phyloP scores from a whole-genome alignment of 108 stramenopile genomes.

The Asterionellopsis glacialis region DNA sequence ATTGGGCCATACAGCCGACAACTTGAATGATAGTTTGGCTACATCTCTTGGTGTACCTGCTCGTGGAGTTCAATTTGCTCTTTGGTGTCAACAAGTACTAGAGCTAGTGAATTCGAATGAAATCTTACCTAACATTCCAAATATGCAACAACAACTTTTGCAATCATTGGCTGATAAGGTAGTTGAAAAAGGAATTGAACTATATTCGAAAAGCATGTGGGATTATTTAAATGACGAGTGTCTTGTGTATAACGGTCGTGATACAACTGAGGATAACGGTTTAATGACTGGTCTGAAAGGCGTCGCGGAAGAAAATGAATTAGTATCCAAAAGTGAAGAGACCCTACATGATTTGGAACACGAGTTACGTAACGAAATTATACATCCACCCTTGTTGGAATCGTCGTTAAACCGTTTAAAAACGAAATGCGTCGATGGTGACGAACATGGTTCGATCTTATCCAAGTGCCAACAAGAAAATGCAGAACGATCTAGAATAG shows the following conservation, averaged over 20 bases:
- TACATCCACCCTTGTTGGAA: not conserved
- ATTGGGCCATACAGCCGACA: not conserved
- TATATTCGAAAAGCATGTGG: not conserved
- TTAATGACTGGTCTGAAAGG: not conserved
- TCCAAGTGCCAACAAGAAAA: constrained; percentile 3
- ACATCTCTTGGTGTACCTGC: not conserved
- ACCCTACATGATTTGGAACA: not conserved
- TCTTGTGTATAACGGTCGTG: constrained; percentile 2
- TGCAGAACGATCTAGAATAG: not conserved
- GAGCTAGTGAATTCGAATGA: constrained; percentile 6
- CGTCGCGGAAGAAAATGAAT: not conserved
- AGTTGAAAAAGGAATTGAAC: constrained; percentile 4
- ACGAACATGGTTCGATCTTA: constrained; percentile 1
- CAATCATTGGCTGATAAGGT: constrained; percentile 3
- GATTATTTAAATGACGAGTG: constrained; percentile 3
- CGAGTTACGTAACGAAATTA: not conserved
- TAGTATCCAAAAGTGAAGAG: not conserved
- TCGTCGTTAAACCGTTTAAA: not conserved
- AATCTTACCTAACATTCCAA: constrained; percentile 9
- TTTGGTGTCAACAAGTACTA: constrained; percentile 2
- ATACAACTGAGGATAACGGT: not conserved
- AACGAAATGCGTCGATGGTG: not conserved
- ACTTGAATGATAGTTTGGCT: not conserved
- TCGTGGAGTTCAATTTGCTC: not conserved
- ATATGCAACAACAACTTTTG: constrained; percentile 7